Conservation (phyloP, 2,329 filamentous ascomycete species). For the Colletotrichum siamense region DNA sequence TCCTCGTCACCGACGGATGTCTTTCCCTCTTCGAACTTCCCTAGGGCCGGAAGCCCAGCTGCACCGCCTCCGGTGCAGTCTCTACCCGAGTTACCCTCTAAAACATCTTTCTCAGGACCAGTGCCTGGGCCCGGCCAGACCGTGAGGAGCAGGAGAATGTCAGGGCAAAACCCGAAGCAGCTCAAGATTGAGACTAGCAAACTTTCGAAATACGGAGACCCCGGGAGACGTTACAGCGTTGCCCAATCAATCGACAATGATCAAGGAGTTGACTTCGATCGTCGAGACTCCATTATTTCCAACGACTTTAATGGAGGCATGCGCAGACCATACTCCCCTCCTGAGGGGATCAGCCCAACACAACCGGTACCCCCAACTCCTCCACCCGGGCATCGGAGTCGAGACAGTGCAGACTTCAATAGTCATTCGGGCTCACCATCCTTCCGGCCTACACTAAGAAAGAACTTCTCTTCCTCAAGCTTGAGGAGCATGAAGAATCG, state of each 20-base stretch:
- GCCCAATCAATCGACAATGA: not conserved
- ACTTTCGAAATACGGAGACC: not conserved
- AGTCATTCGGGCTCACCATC: slow-evolving; percentile 60
- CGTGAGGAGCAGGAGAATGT: slow-evolving; percentile 79
- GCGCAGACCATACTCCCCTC: slow-evolving; percentile 12
- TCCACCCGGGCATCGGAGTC: slow-evolving; percentile 32
- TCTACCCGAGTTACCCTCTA: slow-evolving; percentile 48
- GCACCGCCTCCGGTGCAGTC: slow-evolving; percentile 57
- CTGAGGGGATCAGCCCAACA: slow-evolving; percentile 22
- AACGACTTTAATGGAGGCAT: not conserved
- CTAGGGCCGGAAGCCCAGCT: slow-evolving; percentile 31
- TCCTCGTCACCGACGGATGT: not conserved
- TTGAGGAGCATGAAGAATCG: slow-evolving; percentile 75
- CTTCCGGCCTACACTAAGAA: slow-evolving; percentile 57
- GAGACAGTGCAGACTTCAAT: slow-evolving; percentile 41
- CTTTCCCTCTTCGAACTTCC: slow-evolving; percentile 25
- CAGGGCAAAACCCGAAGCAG: slow-evolving; percentile 79
- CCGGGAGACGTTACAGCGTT: slow-evolving; percentile 11
- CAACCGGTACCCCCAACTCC: slow-evolving; percentile 24
- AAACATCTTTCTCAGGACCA: slow-evolving; percentile 27
- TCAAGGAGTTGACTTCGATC: not conserved
- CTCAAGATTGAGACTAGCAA: slow-evolving; percentile 83
- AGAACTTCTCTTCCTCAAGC: slow-evolving; percentile 75
- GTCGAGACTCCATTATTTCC: not conserved
- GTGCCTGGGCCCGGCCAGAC: slow-evolving; percentile 45